Percentiles rank a stretch among this genome's conserved stretches.
Conservation (phyloP, 163 green algal genomes). For the Chloromonas sp. region DNA sequence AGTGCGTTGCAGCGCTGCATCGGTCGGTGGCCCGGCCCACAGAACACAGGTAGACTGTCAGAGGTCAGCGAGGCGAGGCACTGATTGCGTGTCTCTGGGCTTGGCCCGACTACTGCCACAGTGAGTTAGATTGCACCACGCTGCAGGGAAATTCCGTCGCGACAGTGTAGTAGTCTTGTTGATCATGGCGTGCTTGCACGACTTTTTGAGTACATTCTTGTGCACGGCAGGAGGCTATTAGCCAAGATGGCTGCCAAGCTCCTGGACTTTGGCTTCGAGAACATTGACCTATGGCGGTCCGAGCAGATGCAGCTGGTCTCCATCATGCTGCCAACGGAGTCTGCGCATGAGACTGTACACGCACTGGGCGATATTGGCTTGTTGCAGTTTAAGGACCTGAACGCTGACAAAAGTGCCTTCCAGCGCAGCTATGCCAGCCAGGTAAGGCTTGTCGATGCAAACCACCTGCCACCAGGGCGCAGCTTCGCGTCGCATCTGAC, state of each 20-base stretch:
- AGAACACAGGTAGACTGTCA: too few species aligned
- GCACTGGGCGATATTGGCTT: conserved; percentile 84
- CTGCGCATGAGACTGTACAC: conserved; percentile 85
- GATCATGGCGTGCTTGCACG: too few species aligned
- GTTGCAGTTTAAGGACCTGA: conserved; percentile 98
- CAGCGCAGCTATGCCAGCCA: conserved; percentile 91
- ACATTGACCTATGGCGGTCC: conserved; percentile 86
- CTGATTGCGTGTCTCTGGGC: too few species aligned
- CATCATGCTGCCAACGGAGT: conserved; percentile 94
- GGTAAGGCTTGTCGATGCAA: conserved; percentile 35
- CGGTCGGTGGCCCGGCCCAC: too few species aligned
- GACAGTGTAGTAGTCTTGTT: too few species aligned
- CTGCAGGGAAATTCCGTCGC: too few species aligned
- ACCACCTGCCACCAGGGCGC: background rate
- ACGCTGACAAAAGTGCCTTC: conserved; percentile 86
- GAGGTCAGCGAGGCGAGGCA: too few species aligned
- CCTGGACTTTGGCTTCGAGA: conserved; percentile 43
- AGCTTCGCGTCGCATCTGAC: background rate
- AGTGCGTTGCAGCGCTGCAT: too few species aligned
- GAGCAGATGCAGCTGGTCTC: conserved; percentile 96
- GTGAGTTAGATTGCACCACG: background rate
- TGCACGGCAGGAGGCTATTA: background rate
- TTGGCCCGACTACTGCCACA: too few species aligned
- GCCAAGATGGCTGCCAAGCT: background rate
- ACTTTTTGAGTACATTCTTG: too few species aligned